Evolutionary conservation across 2,329 filamentous ascomycete species (phyloP), one percentile per base, ranked within the genome.

Genomic region (Exophiala dermatitidis): DNA sequence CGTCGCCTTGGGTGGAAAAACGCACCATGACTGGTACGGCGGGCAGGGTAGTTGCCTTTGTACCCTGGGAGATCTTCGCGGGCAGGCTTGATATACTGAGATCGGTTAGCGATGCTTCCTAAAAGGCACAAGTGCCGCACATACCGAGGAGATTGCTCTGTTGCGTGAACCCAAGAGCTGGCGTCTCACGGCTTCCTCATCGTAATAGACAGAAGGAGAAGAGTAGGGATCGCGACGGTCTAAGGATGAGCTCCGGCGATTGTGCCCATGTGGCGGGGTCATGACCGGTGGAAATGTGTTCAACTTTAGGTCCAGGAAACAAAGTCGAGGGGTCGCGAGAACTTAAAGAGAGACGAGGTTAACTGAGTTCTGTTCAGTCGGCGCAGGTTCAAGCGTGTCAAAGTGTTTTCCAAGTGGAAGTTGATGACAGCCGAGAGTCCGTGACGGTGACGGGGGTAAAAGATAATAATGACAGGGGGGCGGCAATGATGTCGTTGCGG

Each of bases 121-220:
- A 48, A 51, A 34, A 40, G 28, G 19, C 10, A 28, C 19, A 12
- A 38, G 41, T 32, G 32, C 2, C 33, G 28, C 6, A 41, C 77
- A 67, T 70, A 81, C 79, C 55, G 77, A 73, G 34, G 79, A 81
- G 63, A 79, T 78, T 3, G 79, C 78, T 56, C 79, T 71, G 43
- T 69, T 69, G 50, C 76, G 71, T 56, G 71, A 69, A 48, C 71
- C 67, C 64, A 76, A 74, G 58, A 71, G 60, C 37, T 65, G 69
- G 62, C 72, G 71, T 57, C 69, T 66, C 58, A 76, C 71, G 54
- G 73, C 73, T 48, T 77, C 71, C 60, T 71, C 66, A 33, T 80
- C 79, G 69, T 83, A 83, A 68, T 83, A 83, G 59, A 81, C 68
- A 56, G 79, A 74, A 5, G 80, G 74, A 37, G 78, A 71, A 36